A percentile compares a stretch with the other conserved stretches of the same genome.
Evolutionary conservation across 257 asterid species (phyloP).

Genomic region (Plectranthus barbatus): DNA sequence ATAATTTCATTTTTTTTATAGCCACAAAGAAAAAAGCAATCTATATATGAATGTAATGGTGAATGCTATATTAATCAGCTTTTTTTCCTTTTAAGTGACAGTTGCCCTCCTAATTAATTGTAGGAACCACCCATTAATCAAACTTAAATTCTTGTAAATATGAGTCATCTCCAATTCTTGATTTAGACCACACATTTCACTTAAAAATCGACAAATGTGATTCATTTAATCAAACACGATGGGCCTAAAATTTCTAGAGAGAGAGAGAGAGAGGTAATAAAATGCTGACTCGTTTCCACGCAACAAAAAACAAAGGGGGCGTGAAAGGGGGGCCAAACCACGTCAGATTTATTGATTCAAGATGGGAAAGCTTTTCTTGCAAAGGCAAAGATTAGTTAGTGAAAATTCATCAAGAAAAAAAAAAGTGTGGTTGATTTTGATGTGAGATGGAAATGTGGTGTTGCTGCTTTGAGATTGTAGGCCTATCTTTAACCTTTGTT

Average conservation of each 20-base stretch:
- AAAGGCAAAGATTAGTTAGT: too few relatives aligned
- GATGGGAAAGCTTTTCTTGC: too few relatives aligned
- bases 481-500: too few relatives aligned
- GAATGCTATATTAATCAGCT: background rate
- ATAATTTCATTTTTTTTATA: slow-evolving; percentile 7
- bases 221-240: background rate
- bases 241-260: background rate
- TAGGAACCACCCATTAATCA: background rate
- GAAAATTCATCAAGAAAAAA: too few relatives aligned
- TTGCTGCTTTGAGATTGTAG: too few relatives aligned
- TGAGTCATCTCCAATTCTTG: background rate
- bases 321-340: background rate
- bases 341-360: too few relatives aligned
- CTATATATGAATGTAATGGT: background rate
- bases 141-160: background rate
- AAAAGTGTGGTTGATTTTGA: too few relatives aligned
- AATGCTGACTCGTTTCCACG: slow-evolving; percentile 67
- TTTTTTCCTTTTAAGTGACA: slow-evolving; percentile 6
- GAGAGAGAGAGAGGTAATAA: slow-evolving; percentile 7
- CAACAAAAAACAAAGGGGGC: slow-evolving; percentile 3
- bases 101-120: background rate
- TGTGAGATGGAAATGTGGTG: too few relatives aligned
- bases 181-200: background rate
- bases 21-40: slow-evolving; percentile 17
- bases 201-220: background rate